Evolutionary conservation across 1,284 basidiomycete genomes (phyloP).

Genomic region (Ceratobasidium sp.): DNA sequence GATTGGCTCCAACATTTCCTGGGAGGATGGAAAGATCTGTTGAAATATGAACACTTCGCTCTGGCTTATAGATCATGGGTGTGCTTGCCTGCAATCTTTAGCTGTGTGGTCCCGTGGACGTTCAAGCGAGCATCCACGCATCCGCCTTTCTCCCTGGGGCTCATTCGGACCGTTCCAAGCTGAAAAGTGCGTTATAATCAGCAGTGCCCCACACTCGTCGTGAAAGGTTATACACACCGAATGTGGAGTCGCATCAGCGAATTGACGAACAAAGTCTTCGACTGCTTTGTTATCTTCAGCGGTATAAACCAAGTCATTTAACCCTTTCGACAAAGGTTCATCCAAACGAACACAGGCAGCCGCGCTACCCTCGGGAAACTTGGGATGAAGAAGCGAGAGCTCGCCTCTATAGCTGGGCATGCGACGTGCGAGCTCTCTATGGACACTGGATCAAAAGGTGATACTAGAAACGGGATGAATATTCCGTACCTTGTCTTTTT

Average conservation of each 20-base stretch:
- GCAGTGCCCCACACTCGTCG: neutral
- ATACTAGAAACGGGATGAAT: too few species aligned
- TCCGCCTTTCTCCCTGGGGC: slow-evolving; percentile 59
- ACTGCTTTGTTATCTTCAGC: slow-evolving; percentile 61
- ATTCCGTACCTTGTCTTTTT: slow-evolving; percentile 58
- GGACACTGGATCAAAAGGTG: too few species aligned
- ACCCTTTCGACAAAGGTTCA: slow-evolving; percentile 53
- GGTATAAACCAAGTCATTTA: slow-evolving; percentile 60
- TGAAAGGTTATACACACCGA: slow-evolving; percentile 42
- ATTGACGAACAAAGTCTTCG: slow-evolving; percentile 54
- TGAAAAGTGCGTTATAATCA: neutral
- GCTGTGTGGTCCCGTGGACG: slow-evolving; percentile 63
- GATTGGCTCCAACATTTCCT: slow-evolving; percentile 7
- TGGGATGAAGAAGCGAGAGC: slow-evolving; percentile 54
- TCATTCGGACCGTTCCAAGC: slow-evolving; percentile 71
- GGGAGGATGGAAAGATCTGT: slow-evolving; percentile 15
- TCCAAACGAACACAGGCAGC: slow-evolving; percentile 52
- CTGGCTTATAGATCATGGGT: neutral
- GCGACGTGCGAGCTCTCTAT: slow-evolving; percentile 61
- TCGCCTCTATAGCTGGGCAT: slow-evolving; percentile 57
- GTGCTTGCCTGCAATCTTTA: slow-evolving; percentile 61
- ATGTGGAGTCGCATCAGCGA: slow-evolving; percentile 47
- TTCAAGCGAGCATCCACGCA: slow-evolving; percentile 67
- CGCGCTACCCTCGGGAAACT: slow-evolving; percentile 56
- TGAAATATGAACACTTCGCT: neutral